phyloP scores from a whole-genome alignment of 2,329 filamentous ascomycete species.

The Apiospora rasikravindrae region DNA sequence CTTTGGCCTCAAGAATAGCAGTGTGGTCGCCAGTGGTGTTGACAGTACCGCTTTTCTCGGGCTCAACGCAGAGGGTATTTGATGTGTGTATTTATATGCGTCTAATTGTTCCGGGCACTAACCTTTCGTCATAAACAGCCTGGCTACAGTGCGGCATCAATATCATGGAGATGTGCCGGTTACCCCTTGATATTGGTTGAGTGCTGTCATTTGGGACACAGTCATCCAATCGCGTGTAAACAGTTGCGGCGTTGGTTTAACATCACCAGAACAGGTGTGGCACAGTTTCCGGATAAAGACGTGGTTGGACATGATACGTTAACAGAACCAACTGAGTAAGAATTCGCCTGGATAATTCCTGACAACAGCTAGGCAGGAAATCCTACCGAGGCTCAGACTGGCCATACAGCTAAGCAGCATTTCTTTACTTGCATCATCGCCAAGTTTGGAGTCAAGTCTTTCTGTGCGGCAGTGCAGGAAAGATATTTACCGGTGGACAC shows the following conservation, averaged over 20 bases:
- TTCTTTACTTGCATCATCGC: neutral
- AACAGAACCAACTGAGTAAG: neutral
- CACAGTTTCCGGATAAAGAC: neutral
- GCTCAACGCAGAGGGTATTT: neutral
- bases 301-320: neutral
- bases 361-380: neutral
- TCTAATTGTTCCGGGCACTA: neutral
- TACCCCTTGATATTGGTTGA: neutral
- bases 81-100: neutral
- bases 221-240: neutral
- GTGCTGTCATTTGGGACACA: neutral
- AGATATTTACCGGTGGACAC: neutral
- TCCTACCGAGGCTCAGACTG: neutral
- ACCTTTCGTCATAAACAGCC: neutral
- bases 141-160: neutral
- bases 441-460: neutral
- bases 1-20: neutral
- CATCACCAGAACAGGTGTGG: neutral
- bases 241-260: neutral
- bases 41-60: neutral
- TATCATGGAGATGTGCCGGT: neutral
- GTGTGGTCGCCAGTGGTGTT: neutral
- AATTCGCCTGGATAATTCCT: neutral
- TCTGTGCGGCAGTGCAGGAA: neutral
- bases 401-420: neutral